These are phyloP conservation scores for Kentomonas sorsogonicus DNA, from an alignment of 208 protist species.

Conservation along the genomic window DNA sequence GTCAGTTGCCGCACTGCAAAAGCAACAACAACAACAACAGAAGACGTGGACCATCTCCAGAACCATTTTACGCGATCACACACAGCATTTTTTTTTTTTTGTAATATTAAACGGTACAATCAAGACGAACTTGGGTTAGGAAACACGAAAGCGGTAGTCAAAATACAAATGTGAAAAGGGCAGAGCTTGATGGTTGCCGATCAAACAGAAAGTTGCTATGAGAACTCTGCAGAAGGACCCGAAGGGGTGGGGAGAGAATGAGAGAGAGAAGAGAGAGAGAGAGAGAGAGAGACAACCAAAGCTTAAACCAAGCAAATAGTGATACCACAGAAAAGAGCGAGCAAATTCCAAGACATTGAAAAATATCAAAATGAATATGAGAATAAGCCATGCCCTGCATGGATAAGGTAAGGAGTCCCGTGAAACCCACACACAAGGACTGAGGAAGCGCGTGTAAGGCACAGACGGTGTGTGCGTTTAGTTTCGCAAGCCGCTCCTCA, in stretches of 20 bases:
- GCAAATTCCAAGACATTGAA: background rate
- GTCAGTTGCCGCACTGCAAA: too few relatives aligned
- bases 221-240: background rate
- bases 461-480: too few relatives aligned
- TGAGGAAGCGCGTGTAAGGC: too few relatives aligned
- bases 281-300: background rate
- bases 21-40: background rate
- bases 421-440: too few relatives aligned
- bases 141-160: too few relatives aligned
- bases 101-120: too few relatives aligned
- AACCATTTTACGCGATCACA: background rate
- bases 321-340: background rate
- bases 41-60: background rate
- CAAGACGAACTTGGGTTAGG: too few relatives aligned
- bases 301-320: background rate
- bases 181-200: background rate
- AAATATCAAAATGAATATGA: slow-evolving; percentile 9
- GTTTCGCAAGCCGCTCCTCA: too few relatives aligned
- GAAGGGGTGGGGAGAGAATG: slow-evolving; percentile 7
- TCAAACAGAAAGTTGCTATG: background rate
- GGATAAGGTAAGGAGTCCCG: too few relatives aligned
- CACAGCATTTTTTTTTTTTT: background rate
- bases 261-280: slow-evolving; percentile 1
- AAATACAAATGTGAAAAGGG: slow-evolving; percentile 9
- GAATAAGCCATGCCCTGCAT: background rate